Evolutionary conservation across 1,284 basidiomycete species (phyloP), one percentile per base, ranked within the genome.

Genomic region (Boletus smithii): DNA sequence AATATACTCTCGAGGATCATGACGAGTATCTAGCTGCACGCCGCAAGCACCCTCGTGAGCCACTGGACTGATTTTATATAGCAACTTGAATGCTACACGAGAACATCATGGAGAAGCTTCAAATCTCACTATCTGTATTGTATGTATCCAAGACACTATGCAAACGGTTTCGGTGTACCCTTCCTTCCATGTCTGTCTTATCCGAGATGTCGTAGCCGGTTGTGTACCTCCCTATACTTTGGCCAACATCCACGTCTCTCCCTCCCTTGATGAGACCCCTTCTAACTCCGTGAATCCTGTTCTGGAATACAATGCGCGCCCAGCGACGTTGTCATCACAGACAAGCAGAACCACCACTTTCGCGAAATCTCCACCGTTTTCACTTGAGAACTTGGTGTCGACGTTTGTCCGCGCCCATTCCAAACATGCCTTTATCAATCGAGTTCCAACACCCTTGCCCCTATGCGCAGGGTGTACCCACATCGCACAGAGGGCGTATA

Each of bases 401-500:
- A 46, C 38, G 18, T 62, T 38, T 13, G 39, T 58, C 34, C 54
- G 49, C 17, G 27, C 62, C 62, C 58, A 66, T 29, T 55, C 53
- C 34, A 65, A 35, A 32, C 60, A 62, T 11, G 43, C 51, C 18
- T 41, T 48, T 8, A 54, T 35, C 17, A 64, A 48, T 23, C 43
- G 46, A 22, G 44, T 31, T 42, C 63, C 72, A 7, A 72, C 41
- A 8, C 67, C 60, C 29, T 56, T 63, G 5, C 67, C 55, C 38
- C 72, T 56, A 38, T 67, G 63, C 2, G 62, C 60, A 17, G 66
- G 66, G 35, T 62, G 58, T 14, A 72, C 64, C 71, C 69, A 72
- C 62, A 71, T 62, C 14, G 57, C 68, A 27, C 51, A 62, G 10
- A 74, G 29, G 13, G 54, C 50, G 31, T 69, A 65, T 9, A 61